Base-by-base conservation (phyloP, 148 eudicot species). In the Rhododendron williamsianum region DNA sequence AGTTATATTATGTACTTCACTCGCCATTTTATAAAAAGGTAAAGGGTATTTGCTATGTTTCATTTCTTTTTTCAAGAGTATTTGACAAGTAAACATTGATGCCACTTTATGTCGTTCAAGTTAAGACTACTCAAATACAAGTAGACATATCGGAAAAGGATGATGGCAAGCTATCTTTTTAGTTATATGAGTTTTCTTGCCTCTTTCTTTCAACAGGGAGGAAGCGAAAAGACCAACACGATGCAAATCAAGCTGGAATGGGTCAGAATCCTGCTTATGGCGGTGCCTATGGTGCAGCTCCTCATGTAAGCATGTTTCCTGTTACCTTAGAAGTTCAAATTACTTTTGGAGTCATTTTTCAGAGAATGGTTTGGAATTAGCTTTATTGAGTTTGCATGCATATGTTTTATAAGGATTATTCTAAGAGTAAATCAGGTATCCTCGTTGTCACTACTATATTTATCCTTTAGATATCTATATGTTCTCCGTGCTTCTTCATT, bases 181-280 rank as follows among this genome's bases (percentile, higher is more conserved):
- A 19, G 65, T 58, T 58, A 21, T 58, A 25, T 69, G 16, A 54
- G 9, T 69, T n/a, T 48, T 86, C 81, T 1, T 76, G 36, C 46
- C 81, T 6, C 74, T 52, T 30, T 76, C 41, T 63, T 45, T 60
- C 54, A 54, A 65, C 49, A 95, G 98, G 97, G 87, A 93, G 91
- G 90, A 96, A 94, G 92, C 86, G 91, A 79, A 96, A 91, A 86
- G 99, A 95, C 21, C 98, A 95, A 86, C 91, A 93, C 56, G 97
- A 96, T 89, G 89, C 94, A 43, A 94, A 90, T 89, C 99, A 92
- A 91, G 94, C 92, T 81, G 94, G 91, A 60, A 87, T 86, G 45
- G 93, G 92, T 83, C 51, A 90, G 80, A 90, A 88, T 86, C 92
- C 92, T 78, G 89, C 90, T n/a, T 95, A 92, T 91, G 88, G 87